Base-by-base conservation (phyloP, 768 basidiomycete genomes). In the Leccinum boreale region DNA sequence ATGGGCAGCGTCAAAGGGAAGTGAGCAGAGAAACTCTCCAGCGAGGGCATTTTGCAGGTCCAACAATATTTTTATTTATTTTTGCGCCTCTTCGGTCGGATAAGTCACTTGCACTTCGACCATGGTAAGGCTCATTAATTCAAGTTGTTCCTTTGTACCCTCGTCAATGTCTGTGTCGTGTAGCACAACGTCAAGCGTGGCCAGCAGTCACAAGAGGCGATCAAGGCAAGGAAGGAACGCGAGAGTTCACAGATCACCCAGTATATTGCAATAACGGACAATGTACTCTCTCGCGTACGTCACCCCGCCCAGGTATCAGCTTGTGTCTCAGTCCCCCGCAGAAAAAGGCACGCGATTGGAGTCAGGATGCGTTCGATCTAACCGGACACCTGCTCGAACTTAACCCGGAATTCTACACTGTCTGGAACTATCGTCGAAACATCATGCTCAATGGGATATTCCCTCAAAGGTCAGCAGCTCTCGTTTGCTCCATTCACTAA, bases 341-440 rank as follows among this genome's bases (percentile, higher is more conserved):
- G 94, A 93, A 89, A 77, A 81, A 81, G 62, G 66, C 73, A 0
- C 73, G 77, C 53, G 90, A 92, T 58, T 92, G 82, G 81, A 84
- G 85, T 58, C 69, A 73, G 28, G 87, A 89, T n/a, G 85, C 92
- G 0, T 83, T 98, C 35, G 78, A 82, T n/a, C 74, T 89, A 44
- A 96, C 94, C 1, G 86, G 86, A 15, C 79, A 77, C 26, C 72
- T 98, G 23, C 83, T 99, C 9, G 84, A 85, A 52, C 65, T 89
- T 44, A 98, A 98, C 68, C 94, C 96, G 3, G 97, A 99, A 73
- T 94, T 94, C 69, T 97, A 97, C 72, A 95, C 96, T 2, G 77
- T 91, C 36, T 98, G 97, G 97, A 96, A 97, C 73, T 95, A 94
- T 73, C 81, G 97, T 48, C 79, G 96, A 31, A 79, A 83, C 53